Evolutionary conservation across 2,329 filamentous ascomycete species (phyloP), one percentile per base, ranked within the genome.

Genomic region (Pseudocercospora pini-densiflorae): DNA sequence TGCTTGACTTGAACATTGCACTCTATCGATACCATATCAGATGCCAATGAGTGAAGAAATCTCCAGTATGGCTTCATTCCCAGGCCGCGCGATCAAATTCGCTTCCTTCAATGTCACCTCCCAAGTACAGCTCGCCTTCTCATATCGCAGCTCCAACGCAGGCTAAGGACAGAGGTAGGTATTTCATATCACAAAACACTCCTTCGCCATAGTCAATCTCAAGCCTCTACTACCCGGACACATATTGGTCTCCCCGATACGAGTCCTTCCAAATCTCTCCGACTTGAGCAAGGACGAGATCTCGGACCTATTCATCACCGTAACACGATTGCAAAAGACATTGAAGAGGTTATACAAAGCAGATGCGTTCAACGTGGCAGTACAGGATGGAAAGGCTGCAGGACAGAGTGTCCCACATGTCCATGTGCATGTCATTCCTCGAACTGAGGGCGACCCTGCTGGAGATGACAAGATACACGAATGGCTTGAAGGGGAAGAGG

Each of bases 321-420:
- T 97, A 23, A 75, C 72, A 8, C 88, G 88, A 47, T 89, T 97
- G 5, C 90, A 94, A 73, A 86, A 86, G 55, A 93, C 96, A 82
- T 85, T 97, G 7, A 82, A 87, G 74, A 82, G 83, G 31, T 79
- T 88, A 68, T 85, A 86, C 77, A 76, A 85, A 36, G 90, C 88
- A 5, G 88, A 92, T 9, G 91, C 92, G 66, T 90, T 98, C 81
- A 98, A 97, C 77, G 89, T 99, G 59, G 94, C 94, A 0, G 87
- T 99, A n/a, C 95, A 99, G 79, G 95, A 99, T 79, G 95, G 95
- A 21, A 82, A 85, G 33, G 92, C 93, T 66, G 93, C 95, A 0
- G 95, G 95, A 0, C 95, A 99, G 85, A 97, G 93, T 64, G 94
- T 99, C 53, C 85, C 92, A 8, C 95, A 99, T 81, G 89, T 97